Conservation (phyloP, 208 protist genomes). For the Ichthyophonus hoferi region DNA sequence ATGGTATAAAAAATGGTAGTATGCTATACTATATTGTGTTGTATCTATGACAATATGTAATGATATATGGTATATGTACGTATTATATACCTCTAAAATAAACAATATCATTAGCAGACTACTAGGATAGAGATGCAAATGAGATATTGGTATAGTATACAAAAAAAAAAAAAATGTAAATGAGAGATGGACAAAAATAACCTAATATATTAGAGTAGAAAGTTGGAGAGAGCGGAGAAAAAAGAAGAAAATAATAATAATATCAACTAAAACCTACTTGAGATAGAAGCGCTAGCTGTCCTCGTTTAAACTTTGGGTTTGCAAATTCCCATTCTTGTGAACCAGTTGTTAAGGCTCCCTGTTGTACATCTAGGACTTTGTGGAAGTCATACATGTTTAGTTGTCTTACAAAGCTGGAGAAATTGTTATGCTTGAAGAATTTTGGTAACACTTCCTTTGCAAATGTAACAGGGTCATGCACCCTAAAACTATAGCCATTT, state of each 20-base stretch:
- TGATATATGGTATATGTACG: too few relatives aligned
- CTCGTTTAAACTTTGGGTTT: conserved; percentile 22
- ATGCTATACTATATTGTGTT: too few relatives aligned
- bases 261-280: background rate
- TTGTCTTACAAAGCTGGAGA: conserved; percentile 47
- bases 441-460: conserved; percentile 32
- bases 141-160: too few relatives aligned
- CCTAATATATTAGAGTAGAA: too few relatives aligned
- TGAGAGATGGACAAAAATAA: too few relatives aligned
- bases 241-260: background rate
- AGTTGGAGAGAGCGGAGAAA: background rate
- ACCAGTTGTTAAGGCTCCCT: background rate
- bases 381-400: conserved; percentile 49
- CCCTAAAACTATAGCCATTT: conserved; percentile 26
- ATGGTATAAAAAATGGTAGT: too few relatives aligned
- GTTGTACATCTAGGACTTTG: conserved; percentile 24
- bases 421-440: conserved; percentile 54
- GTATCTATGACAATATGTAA: too few relatives aligned
- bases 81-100: too few relatives aligned
- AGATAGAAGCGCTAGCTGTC: background rate
- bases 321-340: conserved; percentile 30
- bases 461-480: conserved; percentile 30
- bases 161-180: too few relatives aligned
- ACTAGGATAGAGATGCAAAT: too few relatives aligned
- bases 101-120: too few relatives aligned